Conservation (phyloP, 2,329 filamentous ascomycete species). For the Dothideomycetes sp. region DNA sequence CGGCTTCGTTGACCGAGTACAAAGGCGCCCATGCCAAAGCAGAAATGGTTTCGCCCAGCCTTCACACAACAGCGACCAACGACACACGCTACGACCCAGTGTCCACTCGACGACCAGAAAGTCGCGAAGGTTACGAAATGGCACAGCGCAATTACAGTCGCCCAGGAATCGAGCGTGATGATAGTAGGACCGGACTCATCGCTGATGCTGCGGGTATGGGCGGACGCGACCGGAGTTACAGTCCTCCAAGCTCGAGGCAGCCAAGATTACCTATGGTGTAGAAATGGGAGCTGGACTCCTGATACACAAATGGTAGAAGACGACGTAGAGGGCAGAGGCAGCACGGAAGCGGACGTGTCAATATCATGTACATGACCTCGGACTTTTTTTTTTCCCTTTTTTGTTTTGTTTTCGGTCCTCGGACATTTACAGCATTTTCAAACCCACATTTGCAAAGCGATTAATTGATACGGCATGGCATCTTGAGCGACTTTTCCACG, state of each 20-base stretch:
- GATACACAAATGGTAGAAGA: too few species aligned
- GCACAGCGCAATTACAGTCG: slow-evolving; percentile 7
- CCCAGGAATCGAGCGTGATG: slow-evolving; percentile 12
- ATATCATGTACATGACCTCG: too few species aligned
- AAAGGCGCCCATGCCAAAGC: slow-evolving; percentile 23
- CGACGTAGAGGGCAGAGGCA: too few species aligned
- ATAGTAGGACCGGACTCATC: slow-evolving; percentile 19
- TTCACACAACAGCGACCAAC: slow-evolving; percentile 15
- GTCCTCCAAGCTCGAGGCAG: slow-evolving; percentile 16
- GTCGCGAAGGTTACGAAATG: slow-evolving; percentile 9
- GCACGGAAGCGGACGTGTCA: too few species aligned
- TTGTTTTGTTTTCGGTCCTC: too few species aligned
- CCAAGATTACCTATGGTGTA: slow-evolving; percentile 20
- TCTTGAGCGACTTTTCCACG: too few species aligned
- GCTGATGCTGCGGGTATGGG: slow-evolving; percentile 22
- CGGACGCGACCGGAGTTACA: slow-evolving; percentile 14
- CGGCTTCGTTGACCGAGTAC: slow-evolving; percentile 30
- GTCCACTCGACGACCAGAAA: slow-evolving; percentile 9
- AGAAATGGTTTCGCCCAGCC: slow-evolving; percentile 17
- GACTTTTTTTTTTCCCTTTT: too few species aligned
- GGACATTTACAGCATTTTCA: too few species aligned
- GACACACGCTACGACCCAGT: slow-evolving; percentile 20
- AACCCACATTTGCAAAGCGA: too few species aligned
- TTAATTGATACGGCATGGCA: too few species aligned
- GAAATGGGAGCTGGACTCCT: too few species aligned